These are phyloP conservation scores for Lepidopterella palustris DNA, from an alignment of 495 filamentous ascomycete species.

Conservation along the genomic window DNA sequence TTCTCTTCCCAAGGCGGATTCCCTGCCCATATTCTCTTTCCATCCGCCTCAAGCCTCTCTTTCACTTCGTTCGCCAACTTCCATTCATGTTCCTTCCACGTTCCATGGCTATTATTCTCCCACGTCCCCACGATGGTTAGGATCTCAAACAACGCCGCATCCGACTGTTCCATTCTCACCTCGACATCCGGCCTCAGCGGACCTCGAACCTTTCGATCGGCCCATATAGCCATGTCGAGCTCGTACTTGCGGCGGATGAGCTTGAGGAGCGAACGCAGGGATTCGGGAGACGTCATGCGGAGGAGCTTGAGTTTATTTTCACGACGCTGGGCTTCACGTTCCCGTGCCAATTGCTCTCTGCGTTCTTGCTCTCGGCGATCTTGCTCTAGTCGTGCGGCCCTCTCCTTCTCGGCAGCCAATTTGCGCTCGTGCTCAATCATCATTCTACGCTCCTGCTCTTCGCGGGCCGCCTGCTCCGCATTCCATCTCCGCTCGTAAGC, in stretches of 20 bases:
- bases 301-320: neutral
- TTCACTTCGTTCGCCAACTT: constrained; percentile 2
- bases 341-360: neutral
- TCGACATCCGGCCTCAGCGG: constrained; percentile 1
- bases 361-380: neutral
- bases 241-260: constrained; percentile 12
- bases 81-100: constrained; percentile 11
- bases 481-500: neutral
- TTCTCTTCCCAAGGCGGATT: constrained; percentile 10
- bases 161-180: constrained; percentile 14
- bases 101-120: constrained; percentile 1
- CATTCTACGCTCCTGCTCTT: neutral
- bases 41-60: neutral
- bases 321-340: constrained; percentile 1
- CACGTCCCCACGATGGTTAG: constrained; percentile 5
- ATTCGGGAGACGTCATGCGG: constrained; percentile 3
- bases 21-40: constrained; percentile 10
- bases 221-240: constrained; percentile 15
- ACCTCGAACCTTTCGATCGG: neutral
- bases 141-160: constrained; percentile 12
- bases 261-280: constrained; percentile 11
- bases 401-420: neutral
- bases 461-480: neutral
- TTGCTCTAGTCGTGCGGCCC: neutral
- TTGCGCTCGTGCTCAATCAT: neutral